phyloP scores from a whole-genome alignment of 208 protist species.

The Trypanosoma lewisi region DNA sequence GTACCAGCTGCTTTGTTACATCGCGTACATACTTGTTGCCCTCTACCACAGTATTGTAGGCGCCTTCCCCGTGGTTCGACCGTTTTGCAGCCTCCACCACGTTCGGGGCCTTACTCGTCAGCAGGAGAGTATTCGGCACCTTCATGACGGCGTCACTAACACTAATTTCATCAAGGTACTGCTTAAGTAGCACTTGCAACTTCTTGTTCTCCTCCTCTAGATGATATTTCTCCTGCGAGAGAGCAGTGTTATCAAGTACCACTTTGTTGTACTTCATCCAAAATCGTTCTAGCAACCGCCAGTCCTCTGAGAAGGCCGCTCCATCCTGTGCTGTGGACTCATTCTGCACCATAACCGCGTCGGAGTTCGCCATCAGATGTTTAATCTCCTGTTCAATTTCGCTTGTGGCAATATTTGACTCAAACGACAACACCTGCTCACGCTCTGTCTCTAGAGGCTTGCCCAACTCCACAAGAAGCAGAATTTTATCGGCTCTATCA shows the following conservation, averaged over 20 bases:
- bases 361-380: conserved; percentile 45
- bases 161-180: conserved; percentile 95
- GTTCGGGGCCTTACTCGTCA: conserved; percentile 49
- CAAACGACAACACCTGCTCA: conserved; percentile 92
- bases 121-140: conserved; percentile 50
- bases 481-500: conserved; percentile 84
- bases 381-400: conserved; percentile 79
- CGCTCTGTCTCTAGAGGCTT: conserved; percentile 94
- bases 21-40: conserved; percentile 80
- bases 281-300: conserved; percentile 92
- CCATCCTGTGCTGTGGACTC: conserved; percentile 30
- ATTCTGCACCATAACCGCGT: conserved; percentile 19
- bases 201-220: conserved; percentile 90
- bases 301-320: conserved; percentile 67
- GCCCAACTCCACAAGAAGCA: conserved; percentile 93
- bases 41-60: conserved; percentile 65
- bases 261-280: conserved; percentile 96
- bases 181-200: conserved; percentile 89
- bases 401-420: conserved; percentile 63
- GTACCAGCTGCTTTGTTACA: conserved; percentile 42
- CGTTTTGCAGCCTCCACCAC: conserved; percentile 61
- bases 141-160: conserved; percentile 92
- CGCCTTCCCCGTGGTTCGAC: not conserved
- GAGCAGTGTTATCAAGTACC: conserved; percentile 92
- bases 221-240: conserved; percentile 86